Base-by-base conservation (phyloP, 352 stramenopile genomes). In the Aphanomyces astaci region DNA sequence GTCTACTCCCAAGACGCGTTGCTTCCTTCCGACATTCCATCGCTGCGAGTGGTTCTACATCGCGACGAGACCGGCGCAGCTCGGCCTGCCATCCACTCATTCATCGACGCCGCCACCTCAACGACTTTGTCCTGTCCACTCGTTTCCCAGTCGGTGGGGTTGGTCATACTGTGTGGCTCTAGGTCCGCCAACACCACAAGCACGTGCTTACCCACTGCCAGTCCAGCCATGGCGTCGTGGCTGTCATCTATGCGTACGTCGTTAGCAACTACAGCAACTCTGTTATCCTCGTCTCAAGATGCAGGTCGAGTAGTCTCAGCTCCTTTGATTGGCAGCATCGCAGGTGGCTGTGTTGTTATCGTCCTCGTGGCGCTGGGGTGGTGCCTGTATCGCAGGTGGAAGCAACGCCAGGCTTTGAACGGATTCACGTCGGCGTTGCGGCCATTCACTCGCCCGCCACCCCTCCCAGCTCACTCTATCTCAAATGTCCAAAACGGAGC, bases 61-160 rank as follows among this genome's bases (percentile, higher is more conserved):
- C n/a, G 22, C 22, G 56, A 65, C 39, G 33, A 27, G 22, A 31
- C 13, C 3, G 56, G 56, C 7, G 36, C 22, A 9, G 30, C 7
- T 4, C 22, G 39, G 36, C 56, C 56, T n/a, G 56, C 28, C 19
- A 65, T 65, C 27, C 56, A 65, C 33, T 39, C 56, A 10, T 30
- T 39, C 13, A 9, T 27, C 15, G 13, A 36, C 25, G 19, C n/a
- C n/a, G 19, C 4, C 33, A 17, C 11, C 9, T 4, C 46, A 13
- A n/a, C 36, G 33, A 7, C n/a, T 9, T 17, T 11, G 4, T 5
- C 56, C 22, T 65, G 56, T 39, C 56, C 56, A 17, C 4, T 39
- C n/a, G 36, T 1, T n/a, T 4, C 11, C 15, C 25, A 43, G 22
- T 31, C 31, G 9, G 31, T 13, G 5, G 56, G 32, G 1, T 39